A percentile compares a stretch with the other conserved stretches of the same genome.
Evolutionary conservation across 345 rosid genomes (phyloP).

Genomic region (Gossypium mustelinum): DNA sequence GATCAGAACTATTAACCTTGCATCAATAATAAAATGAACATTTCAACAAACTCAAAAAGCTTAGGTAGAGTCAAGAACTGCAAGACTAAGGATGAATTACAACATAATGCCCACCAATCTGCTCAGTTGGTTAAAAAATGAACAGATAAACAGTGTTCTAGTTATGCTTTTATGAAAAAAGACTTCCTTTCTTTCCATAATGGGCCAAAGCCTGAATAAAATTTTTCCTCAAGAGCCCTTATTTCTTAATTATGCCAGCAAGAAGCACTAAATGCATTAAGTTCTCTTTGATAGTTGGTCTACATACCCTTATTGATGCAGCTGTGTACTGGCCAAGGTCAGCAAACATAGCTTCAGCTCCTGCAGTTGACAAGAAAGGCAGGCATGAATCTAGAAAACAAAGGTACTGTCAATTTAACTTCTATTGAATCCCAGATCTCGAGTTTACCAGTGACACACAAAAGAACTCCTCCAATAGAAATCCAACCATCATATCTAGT

Average conservation of each 20-base stretch:
- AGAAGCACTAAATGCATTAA: conserved; percentile 7
- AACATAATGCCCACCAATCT: neutral
- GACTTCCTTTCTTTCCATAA: neutral
- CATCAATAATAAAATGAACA: neutral
- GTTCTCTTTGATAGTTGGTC: neutral
- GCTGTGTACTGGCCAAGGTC: conserved; percentile 75
- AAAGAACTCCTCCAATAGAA: conserved; percentile 75
- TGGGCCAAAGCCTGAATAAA: neutral
- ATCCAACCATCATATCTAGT: conserved; percentile 84
- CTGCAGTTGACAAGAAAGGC: conserved; percentile 42
- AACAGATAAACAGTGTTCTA: neutral
- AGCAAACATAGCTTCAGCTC: conserved; percentile 78
- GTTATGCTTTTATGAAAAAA: neutral
- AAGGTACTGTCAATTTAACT: conserved; percentile 9
- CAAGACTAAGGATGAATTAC: neutral
- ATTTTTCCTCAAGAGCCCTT: neutral
- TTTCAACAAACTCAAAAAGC: neutral
- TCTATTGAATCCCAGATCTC: conserved; percentile 9
- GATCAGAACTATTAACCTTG: neutral
- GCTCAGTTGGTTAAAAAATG: neutral
- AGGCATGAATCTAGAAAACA: conserved; percentile 18
- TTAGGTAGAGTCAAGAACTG: neutral
- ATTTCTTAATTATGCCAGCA: neutral
- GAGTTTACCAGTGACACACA: conserved; percentile 74
- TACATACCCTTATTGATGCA: conserved; percentile 69